Base-by-base conservation (phyloP, 2,329 filamentous ascomycete genomes). In the Bisporella sp. region DNA sequence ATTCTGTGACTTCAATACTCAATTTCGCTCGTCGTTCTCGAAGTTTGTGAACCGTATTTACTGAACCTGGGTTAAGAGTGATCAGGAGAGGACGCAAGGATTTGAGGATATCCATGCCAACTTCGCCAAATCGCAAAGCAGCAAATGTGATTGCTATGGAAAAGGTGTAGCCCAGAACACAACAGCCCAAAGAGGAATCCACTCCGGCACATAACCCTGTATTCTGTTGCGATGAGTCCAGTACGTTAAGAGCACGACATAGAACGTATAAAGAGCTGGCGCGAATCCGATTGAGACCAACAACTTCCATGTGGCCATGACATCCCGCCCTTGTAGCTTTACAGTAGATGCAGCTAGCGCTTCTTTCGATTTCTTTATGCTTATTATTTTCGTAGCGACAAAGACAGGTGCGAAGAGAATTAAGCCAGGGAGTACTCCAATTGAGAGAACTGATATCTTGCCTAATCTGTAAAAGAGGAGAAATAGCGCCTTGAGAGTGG, bases 71-170 rank as follows among this genome's bases (percentile, higher is more conserved):
- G 61, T 87, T 86, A 62, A 97, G 77, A 57, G 88, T 93, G 33
- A 96, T 76, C 43, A 95, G 74, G 7, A 99, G 79, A 5, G 93
- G 93, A 7, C 89, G 82, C 12, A 99, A 78, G 0, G 92, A 97
- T 70, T 97, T 99, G 72, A 93, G 74, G 50, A 99, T 96, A 65
- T 99, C 93, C 90, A 99, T 96, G 47, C 92, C 93, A n/a, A 95
- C 85, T 71, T 99, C 93, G 44, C 93, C 93, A 58, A 97, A 95
- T 8, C 93, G 85, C 47, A 99, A 82, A 5, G 93, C 89, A 4
- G 90, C 91, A 67, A 95, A 96, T 0, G 91, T 96, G 60, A 96
- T 86, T 29, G 83, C 79, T 5, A 91, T 87, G 74, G 96, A 96
- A 57, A 95, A 72, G 45, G 89, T 75, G 72, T 88, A 84, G 46